A percentile compares a stretch with the other conserved stretches of the same genome.
phyloP scores from a whole-genome alignment of 2,329 filamentous ascomycete species.

The Basipetospora sp. region DNA sequence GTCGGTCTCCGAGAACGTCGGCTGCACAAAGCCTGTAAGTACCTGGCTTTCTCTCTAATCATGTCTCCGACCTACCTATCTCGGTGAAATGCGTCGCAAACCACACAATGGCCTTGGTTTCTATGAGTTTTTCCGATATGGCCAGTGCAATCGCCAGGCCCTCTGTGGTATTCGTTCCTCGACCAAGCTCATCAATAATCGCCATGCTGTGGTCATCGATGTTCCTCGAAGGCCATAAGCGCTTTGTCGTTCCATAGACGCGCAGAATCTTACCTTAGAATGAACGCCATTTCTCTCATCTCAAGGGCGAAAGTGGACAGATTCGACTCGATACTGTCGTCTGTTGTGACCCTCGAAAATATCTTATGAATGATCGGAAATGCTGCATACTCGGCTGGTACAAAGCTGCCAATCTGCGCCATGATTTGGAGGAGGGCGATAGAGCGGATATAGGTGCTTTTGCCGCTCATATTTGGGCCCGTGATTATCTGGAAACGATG shows the following conservation, averaged over 20 bases:
- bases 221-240: conserved; percentile 33
- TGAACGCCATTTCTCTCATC: conserved; percentile 93
- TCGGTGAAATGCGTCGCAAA: conserved; percentile 90
- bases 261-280: conserved; percentile 40
- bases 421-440: conserved; percentile 77
- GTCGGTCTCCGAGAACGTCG: conserved; percentile 55
- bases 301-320: conserved; percentile 87
- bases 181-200: conserved; percentile 82
- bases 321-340: conserved; percentile 79
- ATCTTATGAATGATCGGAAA: conserved; percentile 70
- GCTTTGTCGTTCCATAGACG: neutral
- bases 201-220: conserved; percentile 62
- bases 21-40: conserved; percentile 24
- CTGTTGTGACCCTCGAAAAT: conserved; percentile 74
- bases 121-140: conserved; percentile 74
- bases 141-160: conserved; percentile 80
- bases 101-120: conserved; percentile 68
- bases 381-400: conserved; percentile 70
- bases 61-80: conserved; percentile 31
- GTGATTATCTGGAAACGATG: conserved; percentile 85
- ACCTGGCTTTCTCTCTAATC: neutral
- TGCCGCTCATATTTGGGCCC: conserved; percentile 95
- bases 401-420: conserved; percentile 84
- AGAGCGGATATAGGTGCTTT: conserved; percentile 84
- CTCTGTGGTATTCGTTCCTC: conserved; percentile 78